These are phyloP conservation scores for Ceratobasidium sp. DNA, from an alignment of 1,284 basidiomycete species.

Conservation along the genomic window DNA sequence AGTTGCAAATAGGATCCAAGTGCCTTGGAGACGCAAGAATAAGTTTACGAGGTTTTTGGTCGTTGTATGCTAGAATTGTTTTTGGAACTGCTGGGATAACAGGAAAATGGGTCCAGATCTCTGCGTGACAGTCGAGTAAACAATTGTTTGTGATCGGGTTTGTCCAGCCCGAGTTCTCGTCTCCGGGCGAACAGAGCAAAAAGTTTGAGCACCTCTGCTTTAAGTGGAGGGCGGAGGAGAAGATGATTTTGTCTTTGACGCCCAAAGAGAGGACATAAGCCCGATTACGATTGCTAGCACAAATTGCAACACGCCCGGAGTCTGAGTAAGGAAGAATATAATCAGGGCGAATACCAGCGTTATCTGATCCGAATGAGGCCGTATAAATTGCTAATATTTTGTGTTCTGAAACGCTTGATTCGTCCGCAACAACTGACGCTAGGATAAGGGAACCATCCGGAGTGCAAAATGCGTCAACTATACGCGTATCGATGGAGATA, in stretches of 20 bases:
- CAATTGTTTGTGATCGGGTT: slow-evolving; percentile 61
- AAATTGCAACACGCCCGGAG: slow-evolving; percentile 59
- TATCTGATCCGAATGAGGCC: slow-evolving; percentile 66
- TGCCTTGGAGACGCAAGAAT: slow-evolving; percentile 64
- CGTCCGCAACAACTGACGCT: not conserved
- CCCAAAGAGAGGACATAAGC: slow-evolving; percentile 64
- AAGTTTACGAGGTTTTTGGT: slow-evolving; percentile 54
- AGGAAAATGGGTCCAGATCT: slow-evolving; percentile 75
- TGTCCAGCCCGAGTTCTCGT: not conserved
- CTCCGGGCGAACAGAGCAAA: slow-evolving; percentile 57
- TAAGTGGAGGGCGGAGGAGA: slow-evolving; percentile 65
- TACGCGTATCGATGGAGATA: not conserved
- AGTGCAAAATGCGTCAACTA: slow-evolving; percentile 15
- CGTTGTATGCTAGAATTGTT: slow-evolving; percentile 58
- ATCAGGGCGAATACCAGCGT: slow-evolving; percentile 59
- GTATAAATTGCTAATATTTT: slow-evolving; percentile 65
- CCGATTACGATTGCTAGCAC: slow-evolving; percentile 60
- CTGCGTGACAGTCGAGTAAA: slow-evolving; percentile 68
- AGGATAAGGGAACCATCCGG: slow-evolving; percentile 41
- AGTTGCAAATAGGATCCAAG: slow-evolving; percentile 55
- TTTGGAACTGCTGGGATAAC: slow-evolving; percentile 67
- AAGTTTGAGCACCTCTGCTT: slow-evolving; percentile 69
- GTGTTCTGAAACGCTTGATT: not conserved
- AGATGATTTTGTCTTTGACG: slow-evolving; percentile 53
- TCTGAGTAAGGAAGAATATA: slow-evolving; percentile 50